Conservation (phyloP, 164 flowering plant genomes). For the Vitis vinifera region DNA sequence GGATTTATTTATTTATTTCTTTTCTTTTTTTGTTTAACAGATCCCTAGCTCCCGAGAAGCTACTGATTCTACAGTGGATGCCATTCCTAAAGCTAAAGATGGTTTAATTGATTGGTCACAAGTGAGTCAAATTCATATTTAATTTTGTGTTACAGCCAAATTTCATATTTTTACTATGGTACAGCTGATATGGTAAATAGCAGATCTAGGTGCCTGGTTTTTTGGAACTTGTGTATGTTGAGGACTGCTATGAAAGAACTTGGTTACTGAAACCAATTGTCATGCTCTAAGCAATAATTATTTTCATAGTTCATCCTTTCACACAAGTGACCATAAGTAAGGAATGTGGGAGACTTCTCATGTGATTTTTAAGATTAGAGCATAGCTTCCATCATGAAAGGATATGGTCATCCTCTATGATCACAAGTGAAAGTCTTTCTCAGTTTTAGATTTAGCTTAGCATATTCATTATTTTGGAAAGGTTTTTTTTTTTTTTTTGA, state of each 20-base stretch:
- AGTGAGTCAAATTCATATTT: conserved; percentile 34
- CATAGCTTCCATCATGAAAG: background rate
- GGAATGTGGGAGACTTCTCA: background rate
- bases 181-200: background rate
- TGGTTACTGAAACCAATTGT: background rate
- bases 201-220: background rate
- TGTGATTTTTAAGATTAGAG: background rate
- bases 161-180: no score
- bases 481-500: no score
- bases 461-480: background rate
- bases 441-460: background rate
- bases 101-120: conserved; percentile 92
- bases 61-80: conserved; percentile 42
- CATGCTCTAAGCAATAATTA: background rate
- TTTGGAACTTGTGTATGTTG: background rate
- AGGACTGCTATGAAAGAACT: background rate
- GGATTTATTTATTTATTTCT: no score
- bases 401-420: no score
- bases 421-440: no score
- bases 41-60: conserved; percentile 68
- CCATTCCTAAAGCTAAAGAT: conserved; percentile 68
- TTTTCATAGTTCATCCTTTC: background rate
- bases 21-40: conserved; percentile 33
- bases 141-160: background rate
- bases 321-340: background rate